Evolutionary conservation across 768 basidiomycete genomes (phyloP).

Genomic region (Kwoniella mangroviensis): DNA sequence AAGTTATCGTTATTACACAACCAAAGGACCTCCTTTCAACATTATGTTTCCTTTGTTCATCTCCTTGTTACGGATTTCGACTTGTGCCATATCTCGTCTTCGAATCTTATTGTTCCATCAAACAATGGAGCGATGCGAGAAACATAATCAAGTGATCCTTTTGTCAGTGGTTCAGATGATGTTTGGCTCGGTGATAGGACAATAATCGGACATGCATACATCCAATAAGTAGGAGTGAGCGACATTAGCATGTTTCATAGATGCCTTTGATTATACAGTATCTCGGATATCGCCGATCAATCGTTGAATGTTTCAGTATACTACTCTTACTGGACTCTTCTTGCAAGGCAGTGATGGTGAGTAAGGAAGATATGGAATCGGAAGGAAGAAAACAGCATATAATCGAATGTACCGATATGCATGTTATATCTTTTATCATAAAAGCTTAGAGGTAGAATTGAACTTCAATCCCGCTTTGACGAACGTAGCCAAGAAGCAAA

Average conservation of each 20-base stretch:
- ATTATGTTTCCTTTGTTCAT: background rate
- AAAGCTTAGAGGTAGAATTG: constrained; percentile 16
- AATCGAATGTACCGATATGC: too few relatives aligned
- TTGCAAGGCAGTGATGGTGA: too few relatives aligned
- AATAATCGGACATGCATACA: background rate
- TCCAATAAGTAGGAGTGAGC: too few relatives aligned
- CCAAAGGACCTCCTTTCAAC: constrained; percentile 3
- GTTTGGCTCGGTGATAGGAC: background rate
- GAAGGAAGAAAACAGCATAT: too few relatives aligned
- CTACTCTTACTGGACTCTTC: too few relatives aligned
- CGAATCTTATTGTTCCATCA: background rate
- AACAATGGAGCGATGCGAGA: background rate
- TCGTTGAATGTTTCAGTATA: too few relatives aligned
- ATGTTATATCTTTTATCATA: background rate
- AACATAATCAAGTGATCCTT: background rate
- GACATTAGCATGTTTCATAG: background rate
- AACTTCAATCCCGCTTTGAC: constrained; percentile 31
- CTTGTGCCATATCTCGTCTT: background rate
- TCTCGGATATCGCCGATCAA: background rate
- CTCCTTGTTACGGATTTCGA: background rate
- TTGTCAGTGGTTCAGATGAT: background rate
- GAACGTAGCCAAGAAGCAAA: constrained; percentile 37
- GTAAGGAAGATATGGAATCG: too few relatives aligned
- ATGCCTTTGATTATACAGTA: background rate
- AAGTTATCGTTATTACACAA: background rate